phyloP scores from a whole-genome alignment of 2,329 filamentous ascomycete species.

The Keithomyces neogunnii region DNA sequence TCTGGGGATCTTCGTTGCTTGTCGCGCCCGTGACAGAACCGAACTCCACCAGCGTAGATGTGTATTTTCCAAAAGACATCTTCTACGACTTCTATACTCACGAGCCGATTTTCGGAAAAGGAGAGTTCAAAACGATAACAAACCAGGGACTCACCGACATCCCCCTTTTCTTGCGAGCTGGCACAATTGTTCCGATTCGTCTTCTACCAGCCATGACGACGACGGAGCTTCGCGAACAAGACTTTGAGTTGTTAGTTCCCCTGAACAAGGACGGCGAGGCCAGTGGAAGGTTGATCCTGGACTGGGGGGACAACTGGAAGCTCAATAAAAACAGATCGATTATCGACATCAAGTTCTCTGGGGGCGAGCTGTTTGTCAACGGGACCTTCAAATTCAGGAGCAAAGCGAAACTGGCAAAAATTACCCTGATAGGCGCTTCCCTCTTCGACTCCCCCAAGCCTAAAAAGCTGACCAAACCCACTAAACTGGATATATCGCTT shows the following conservation, averaged over 20 bases:
- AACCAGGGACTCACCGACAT: slow-evolving; percentile 36
- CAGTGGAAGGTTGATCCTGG: slow-evolving; percentile 58
- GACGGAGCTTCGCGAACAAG: slow-evolving; percentile 48
- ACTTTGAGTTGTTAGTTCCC: slow-evolving; percentile 62
- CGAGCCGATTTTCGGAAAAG: slow-evolving; percentile 28
- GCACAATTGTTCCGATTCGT: slow-evolving; percentile 53
- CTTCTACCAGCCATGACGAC: slow-evolving; percentile 51
- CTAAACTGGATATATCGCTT: background rate
- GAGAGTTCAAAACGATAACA: slow-evolving; percentile 21
- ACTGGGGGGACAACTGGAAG: slow-evolving; percentile 60
- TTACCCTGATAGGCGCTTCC: slow-evolving; percentile 1
- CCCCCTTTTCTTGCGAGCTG: slow-evolving; percentile 56
- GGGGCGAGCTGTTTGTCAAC: slow-evolving; percentile 39
- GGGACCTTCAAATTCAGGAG: slow-evolving; percentile 1
- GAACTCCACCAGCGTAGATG: slow-evolving; percentile 27
- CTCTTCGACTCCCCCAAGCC: background rate
- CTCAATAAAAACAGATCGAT: background rate
- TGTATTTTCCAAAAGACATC: slow-evolving; percentile 36
- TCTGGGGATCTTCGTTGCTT: slow-evolving; percentile 35
- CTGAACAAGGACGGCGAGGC: slow-evolving; percentile 54
- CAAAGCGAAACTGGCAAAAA: slow-evolving; percentile 2
- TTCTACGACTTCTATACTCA: slow-evolving; percentile 43
- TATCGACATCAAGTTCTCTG: slow-evolving; percentile 44
- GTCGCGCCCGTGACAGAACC: slow-evolving; percentile 36
- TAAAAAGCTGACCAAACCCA: background rate